Percentiles rank a stretch among this genome's conserved stretches.
phyloP scores from a whole-genome alignment of 148 eudicot genomes.

The Vaccinium myrtillus region DNA sequence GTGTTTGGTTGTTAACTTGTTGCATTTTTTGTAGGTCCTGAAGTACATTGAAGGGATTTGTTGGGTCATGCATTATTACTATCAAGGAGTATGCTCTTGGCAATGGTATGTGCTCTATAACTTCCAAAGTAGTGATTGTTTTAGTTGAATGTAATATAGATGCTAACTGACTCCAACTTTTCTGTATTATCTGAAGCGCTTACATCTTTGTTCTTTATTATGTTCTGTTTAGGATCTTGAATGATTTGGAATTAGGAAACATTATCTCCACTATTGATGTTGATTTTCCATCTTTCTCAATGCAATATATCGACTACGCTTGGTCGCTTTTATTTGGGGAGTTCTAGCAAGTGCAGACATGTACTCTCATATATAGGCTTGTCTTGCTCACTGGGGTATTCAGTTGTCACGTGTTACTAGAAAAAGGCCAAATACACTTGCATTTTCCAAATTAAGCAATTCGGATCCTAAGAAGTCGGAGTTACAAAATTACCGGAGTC shows the following conservation, averaged over 20 bases:
- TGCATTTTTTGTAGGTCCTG: constrained; percentile 27
- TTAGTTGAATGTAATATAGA: background rate
- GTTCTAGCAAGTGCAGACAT: too few relatives aligned
- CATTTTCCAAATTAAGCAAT: background rate
- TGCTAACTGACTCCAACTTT: background rate
- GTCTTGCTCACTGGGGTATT: background rate
- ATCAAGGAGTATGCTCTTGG: constrained; percentile 49
- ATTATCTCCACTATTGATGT: background rate
- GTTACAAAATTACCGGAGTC: background rate
- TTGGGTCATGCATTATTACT: constrained; percentile 52
- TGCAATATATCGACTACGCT: background rate
- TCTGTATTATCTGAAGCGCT: background rate
- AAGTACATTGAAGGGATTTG: constrained; percentile 42
- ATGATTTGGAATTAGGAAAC: background rate
- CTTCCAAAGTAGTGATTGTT: background rate
- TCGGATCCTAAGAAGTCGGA: background rate
- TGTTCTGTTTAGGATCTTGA: background rate
- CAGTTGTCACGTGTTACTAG: background rate
- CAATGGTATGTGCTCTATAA: constrained; percentile 29
- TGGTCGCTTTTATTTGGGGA: background rate
- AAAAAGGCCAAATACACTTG: background rate
- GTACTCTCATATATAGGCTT: background rate
- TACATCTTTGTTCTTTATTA: background rate
- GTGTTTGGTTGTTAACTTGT: background rate
- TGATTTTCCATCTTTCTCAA: background rate